Evolutionary conservation across 495 filamentous ascomycete genomes (phyloP).

Genomic region (Trichoderma gamsii): DNA sequence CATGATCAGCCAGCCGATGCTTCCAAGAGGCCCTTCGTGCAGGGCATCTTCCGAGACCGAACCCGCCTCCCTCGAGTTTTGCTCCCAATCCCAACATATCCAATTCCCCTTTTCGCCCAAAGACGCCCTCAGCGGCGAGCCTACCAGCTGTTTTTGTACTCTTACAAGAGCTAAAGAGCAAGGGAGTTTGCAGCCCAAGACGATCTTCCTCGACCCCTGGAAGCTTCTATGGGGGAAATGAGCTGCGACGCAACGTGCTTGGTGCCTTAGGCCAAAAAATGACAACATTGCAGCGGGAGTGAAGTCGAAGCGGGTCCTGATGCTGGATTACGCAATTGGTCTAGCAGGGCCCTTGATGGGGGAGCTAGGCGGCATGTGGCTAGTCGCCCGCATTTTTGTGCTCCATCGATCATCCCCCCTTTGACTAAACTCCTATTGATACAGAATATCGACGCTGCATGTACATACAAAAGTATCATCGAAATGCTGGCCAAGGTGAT

Average conservation of each 20-base stretch:
- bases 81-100: background rate
- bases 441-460: background rate
- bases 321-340: background rate
- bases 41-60: background rate
- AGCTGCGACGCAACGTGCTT: background rate
- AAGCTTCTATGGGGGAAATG: slow-evolving; percentile 11
- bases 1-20: background rate
- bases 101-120: slow-evolving; percentile 2
- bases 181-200: background rate
- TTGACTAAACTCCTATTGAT: background rate
- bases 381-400: background rate
- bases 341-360: background rate
- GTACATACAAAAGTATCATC: no score
- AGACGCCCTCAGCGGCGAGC: background rate
- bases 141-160: background rate
- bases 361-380: background rate
- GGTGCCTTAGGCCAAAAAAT: slow-evolving; percentile 8
- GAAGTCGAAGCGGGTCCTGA: background rate
- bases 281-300: background rate
- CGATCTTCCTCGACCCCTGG: slow-evolving; percentile 6
- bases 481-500: background rate
- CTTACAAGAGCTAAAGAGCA: background rate
- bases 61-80: background rate
- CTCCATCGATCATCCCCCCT: background rate
- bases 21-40: background rate